Evolutionary conservation across 768 basidiomycete species (phyloP).

Genomic region (Cyathus striatus): DNA sequence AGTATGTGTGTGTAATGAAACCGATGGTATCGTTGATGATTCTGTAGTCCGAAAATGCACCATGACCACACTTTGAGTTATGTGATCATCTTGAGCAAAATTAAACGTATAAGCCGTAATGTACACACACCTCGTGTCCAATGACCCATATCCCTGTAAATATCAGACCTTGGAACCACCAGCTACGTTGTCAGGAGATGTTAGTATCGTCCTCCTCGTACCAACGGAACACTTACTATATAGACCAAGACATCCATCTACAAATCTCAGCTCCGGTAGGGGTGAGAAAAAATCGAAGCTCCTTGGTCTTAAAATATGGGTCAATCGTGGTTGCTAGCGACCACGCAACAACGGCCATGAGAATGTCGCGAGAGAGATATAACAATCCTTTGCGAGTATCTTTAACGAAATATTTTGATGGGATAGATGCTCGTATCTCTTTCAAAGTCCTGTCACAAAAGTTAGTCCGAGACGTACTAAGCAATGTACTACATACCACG

Average conservation of each 20-base stretch:
- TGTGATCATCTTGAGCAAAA: neutral
- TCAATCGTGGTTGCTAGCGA: slow-evolving; percentile 38
- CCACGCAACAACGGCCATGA: slow-evolving; percentile 38
- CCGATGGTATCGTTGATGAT: slow-evolving; percentile 45
- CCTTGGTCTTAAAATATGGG: slow-evolving; percentile 27
- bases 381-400: slow-evolving; percentile 32
- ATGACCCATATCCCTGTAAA: slow-evolving; percentile 58
- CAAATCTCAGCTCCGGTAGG: slow-evolving; percentile 28
- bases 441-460: slow-evolving; percentile 36
- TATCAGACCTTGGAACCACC: slow-evolving; percentile 61
- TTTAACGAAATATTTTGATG: slow-evolving; percentile 38
- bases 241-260: slow-evolving; percentile 39
- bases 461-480: neutral
- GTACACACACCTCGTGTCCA: slow-evolving; percentile 44
- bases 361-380: slow-evolving; percentile 40
- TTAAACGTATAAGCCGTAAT: neutral
- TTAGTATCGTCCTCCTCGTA: no score
- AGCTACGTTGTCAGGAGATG: no score
- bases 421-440: slow-evolving; percentile 47
- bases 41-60: slow-evolving; percentile 47
- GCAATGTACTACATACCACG: slow-evolving; percentile 28
- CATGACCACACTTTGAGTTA: slow-evolving; percentile 46
- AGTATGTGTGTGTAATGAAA: slow-evolving; percentile 39
- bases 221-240: slow-evolving; percentile 44
- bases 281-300: slow-evolving; percentile 17